These are phyloP conservation scores for Penicillium canescens DNA, from an alignment of 495 filamentous ascomycete genomes.

Conservation along the genomic window DNA sequence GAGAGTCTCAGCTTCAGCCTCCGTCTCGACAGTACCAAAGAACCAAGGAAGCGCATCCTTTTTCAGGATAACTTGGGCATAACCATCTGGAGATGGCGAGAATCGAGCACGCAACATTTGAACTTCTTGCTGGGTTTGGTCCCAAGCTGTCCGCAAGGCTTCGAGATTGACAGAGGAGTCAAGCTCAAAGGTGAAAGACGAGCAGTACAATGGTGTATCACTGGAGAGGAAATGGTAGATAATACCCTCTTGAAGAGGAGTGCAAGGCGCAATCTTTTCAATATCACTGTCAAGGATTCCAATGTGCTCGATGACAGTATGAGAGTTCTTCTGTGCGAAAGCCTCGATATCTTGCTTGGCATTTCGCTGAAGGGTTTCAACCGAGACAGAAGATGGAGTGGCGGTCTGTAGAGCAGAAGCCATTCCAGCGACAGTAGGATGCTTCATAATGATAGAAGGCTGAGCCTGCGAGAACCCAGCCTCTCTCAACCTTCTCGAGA, in stretches of 20 bases:
- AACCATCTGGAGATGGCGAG: constrained; percentile 64
- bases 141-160: constrained; percentile 53
- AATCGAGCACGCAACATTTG: constrained; percentile 69
- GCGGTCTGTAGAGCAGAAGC: constrained; percentile 37
- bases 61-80: constrained; percentile 66
- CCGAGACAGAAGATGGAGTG: constrained; percentile 5
- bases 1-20: constrained; percentile 26
- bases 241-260: constrained; percentile 78
- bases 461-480: constrained; percentile 56
- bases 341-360: constrained; percentile 57
- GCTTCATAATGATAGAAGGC: constrained; percentile 64
- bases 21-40: constrained; percentile 21
- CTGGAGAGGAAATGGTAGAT: constrained; percentile 64
- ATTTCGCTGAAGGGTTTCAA: constrained; percentile 36
- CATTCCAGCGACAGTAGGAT: constrained; percentile 54
- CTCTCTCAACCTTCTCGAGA: constrained; percentile 54
- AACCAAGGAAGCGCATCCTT: constrained; percentile 47
- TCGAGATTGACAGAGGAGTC: constrained; percentile 34
- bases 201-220: constrained; percentile 64
- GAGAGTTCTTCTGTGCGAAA: constrained; percentile 54
- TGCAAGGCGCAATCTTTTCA: constrained; percentile 72
- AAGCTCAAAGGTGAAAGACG: constrained; percentile 62
- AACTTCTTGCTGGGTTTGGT: constrained; percentile 39
- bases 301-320: constrained; percentile 47
- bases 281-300: constrained; percentile 47